These are phyloP conservation scores for Trichoderma cornu-damae DNA, from an alignment of 2,329 filamentous ascomycete species.

Conservation along the genomic window DNA sequence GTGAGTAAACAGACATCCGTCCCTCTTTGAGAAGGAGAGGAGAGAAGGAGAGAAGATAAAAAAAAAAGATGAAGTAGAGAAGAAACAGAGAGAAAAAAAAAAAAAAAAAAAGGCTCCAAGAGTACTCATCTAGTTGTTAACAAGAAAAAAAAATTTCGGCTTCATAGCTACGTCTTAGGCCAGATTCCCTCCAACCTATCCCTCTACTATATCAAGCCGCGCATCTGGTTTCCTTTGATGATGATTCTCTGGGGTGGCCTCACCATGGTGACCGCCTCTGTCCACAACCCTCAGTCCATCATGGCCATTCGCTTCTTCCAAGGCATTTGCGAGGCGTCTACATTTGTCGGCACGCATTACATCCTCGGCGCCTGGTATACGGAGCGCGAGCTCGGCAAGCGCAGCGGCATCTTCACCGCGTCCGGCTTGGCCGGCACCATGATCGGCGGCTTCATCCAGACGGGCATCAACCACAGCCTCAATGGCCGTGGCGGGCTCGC, in stretches of 20 bases:
- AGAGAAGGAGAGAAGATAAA: background rate
- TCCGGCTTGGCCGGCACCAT: slow-evolving; percentile 54
- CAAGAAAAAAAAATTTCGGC: background rate
- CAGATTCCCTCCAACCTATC: slow-evolving; percentile 59
- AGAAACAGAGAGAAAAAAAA: background rate
- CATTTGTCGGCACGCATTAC: slow-evolving; percentile 40
- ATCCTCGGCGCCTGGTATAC: slow-evolving; percentile 54
- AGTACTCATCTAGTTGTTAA: background rate
- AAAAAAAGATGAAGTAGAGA: background rate
- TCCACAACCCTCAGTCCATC: slow-evolving; percentile 33
- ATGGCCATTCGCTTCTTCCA: slow-evolving; percentile 39
- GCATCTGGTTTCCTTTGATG: slow-evolving; percentile 60
- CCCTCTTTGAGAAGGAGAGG: background rate
- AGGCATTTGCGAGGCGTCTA: slow-evolving; percentile 36
- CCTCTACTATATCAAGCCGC: slow-evolving; percentile 57
- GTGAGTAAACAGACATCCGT: slow-evolving; percentile 25
- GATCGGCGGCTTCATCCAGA: slow-evolving; percentile 52
- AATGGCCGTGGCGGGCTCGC: slow-evolving; percentile 48
- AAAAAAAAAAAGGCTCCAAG: too few species aligned
- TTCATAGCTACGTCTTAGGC: slow-evolving; percentile 43
- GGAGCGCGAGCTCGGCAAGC: slow-evolving; percentile 55
- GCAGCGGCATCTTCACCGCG: slow-evolving; percentile 58
- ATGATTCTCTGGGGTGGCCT: slow-evolving; percentile 60
- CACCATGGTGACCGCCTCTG: slow-evolving; percentile 51
- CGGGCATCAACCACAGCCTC: slow-evolving; percentile 51